Evolutionary conservation across 2,329 filamentous ascomycete species (phyloP).

Genomic region (Chaetomiaceae sp.): DNA sequence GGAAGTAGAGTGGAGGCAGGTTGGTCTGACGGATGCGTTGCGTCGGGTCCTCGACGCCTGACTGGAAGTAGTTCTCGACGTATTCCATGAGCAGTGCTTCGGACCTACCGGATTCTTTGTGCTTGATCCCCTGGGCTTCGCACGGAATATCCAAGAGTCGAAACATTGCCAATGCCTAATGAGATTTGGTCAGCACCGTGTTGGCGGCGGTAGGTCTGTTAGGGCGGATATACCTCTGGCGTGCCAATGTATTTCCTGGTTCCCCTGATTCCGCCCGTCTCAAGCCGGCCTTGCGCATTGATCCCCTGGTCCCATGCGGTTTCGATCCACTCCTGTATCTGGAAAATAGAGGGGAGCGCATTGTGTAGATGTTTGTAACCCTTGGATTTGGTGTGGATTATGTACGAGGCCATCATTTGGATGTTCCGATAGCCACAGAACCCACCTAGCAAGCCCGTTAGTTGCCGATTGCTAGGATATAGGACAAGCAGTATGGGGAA

Average conservation of each 20-base stretch:
- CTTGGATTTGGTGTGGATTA: slow-evolving; percentile 54
- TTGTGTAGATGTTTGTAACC: slow-evolving; percentile 58
- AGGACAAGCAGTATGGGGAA: background rate
- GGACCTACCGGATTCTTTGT: slow-evolving; percentile 42
- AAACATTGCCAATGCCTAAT: slow-evolving; percentile 74
- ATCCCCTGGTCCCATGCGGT: slow-evolving; percentile 82
- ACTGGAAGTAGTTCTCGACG: slow-evolving; percentile 71
- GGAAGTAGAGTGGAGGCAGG: slow-evolving; percentile 83
- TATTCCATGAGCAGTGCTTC: slow-evolving; percentile 58
- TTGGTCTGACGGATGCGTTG: slow-evolving; percentile 66
- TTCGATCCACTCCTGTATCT: slow-evolving; percentile 84
- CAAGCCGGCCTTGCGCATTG: slow-evolving; percentile 66
- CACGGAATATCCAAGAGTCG: slow-evolving; percentile 63
- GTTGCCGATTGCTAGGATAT: no score
- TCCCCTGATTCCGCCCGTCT: slow-evolving; percentile 83
- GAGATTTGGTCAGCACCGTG: background rate
- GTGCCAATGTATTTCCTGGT: slow-evolving; percentile 96
- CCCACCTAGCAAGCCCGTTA: slow-evolving; percentile 50
- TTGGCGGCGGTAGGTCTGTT: background rate
- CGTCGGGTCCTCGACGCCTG: slow-evolving; percentile 44
- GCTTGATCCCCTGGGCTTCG: slow-evolving; percentile 57
- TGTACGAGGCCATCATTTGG: slow-evolving; percentile 81
- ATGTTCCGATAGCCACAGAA: slow-evolving; percentile 97
- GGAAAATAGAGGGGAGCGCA: slow-evolving; percentile 68
- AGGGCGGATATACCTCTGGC: slow-evolving; percentile 60